Evolutionary conservation across 2,329 filamentous ascomycete species (phyloP).

Genomic region (Fusarium abutilonis): DNA sequence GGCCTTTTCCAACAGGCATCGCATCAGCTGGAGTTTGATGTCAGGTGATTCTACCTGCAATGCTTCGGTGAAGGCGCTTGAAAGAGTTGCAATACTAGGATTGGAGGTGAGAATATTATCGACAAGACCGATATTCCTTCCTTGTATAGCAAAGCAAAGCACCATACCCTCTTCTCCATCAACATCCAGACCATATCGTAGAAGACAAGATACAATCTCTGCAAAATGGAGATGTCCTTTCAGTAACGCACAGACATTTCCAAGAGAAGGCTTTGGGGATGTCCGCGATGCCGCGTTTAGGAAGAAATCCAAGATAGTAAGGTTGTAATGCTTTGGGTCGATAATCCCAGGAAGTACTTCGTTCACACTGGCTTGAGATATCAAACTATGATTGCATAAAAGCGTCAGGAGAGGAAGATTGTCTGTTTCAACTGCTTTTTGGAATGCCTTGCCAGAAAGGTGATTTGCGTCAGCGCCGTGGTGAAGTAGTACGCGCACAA

Average conservation of each 20-base stretch:
- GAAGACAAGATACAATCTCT: not conserved
- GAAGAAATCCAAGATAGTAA: not conserved
- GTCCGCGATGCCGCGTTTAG: not conserved
- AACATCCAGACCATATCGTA: constrained; percentile 4
- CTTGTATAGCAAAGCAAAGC: not conserved
- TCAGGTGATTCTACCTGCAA: not conserved
- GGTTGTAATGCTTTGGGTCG: not conserved
- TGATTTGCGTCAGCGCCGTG: constrained; percentile 11
- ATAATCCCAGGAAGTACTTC: not conserved
- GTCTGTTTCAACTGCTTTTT: not conserved
- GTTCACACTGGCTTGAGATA: not conserved
- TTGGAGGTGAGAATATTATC: not conserved
- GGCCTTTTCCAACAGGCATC: not conserved
- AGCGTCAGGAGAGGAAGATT: not conserved
- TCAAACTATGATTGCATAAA: not conserved
- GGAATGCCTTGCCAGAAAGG: not conserved
- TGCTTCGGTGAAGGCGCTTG: constrained; percentile 1
- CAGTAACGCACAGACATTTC: not conserved
- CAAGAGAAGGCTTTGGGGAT: not conserved
- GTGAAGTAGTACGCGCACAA: not conserved
- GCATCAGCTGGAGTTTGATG: constrained; percentile 3
- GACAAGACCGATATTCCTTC: not conserved
- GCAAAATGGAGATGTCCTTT: not conserved
- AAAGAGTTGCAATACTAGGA: not conserved
- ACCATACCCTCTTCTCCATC: constrained; percentile 1